Conservation (phyloP, 1,139 yeast species). For the Nematodospora anomalae region DNA sequence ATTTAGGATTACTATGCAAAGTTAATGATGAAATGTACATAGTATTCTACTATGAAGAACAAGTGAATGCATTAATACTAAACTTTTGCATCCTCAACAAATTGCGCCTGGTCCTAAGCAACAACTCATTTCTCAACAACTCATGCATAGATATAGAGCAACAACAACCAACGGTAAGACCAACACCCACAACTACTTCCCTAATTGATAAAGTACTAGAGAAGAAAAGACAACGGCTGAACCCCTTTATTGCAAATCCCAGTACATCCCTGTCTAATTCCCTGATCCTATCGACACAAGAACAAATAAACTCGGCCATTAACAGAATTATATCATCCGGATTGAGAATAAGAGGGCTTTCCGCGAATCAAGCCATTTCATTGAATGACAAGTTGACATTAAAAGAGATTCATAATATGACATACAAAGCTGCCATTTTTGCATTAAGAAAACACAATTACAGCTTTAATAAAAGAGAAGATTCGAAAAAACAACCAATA, state of each 20-base stretch:
- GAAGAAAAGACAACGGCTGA: conserved; percentile 23
- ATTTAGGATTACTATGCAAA: conserved; percentile 21
- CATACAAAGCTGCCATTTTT: conserved; percentile 40
- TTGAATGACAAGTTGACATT: conserved; percentile 36
- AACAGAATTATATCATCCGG: conserved; percentile 43
- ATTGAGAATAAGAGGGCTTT: conserved; percentile 42
- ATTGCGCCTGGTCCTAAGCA: conserved; percentile 2
- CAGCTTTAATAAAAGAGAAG: conserved; percentile 20
- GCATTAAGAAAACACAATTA: conserved; percentile 40
- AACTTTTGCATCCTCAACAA: conserved; percentile 15
- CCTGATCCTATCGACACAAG: conserved; percentile 27
- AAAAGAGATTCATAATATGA: conserved; percentile 46
- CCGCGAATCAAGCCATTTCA: conserved; percentile 23
- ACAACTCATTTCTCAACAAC: not conserved
- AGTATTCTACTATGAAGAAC: conserved; percentile 19
- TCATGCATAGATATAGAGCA: conserved; percentile 7
- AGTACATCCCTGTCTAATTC: conserved; percentile 9
- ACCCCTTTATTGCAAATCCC: conserved; percentile 17
- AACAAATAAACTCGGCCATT: conserved; percentile 36
- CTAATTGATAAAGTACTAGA: conserved; percentile 40
- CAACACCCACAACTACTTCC: conserved; percentile 17
- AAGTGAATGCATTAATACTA: conserved; percentile 20
- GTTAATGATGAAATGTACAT: conserved; percentile 18
- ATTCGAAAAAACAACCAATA: conserved; percentile 13
- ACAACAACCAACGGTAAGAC: not conserved